Conservation (phyloP, 768 basidiomycete genomes). For the Coprinellus aureogranulatus region DNA sequence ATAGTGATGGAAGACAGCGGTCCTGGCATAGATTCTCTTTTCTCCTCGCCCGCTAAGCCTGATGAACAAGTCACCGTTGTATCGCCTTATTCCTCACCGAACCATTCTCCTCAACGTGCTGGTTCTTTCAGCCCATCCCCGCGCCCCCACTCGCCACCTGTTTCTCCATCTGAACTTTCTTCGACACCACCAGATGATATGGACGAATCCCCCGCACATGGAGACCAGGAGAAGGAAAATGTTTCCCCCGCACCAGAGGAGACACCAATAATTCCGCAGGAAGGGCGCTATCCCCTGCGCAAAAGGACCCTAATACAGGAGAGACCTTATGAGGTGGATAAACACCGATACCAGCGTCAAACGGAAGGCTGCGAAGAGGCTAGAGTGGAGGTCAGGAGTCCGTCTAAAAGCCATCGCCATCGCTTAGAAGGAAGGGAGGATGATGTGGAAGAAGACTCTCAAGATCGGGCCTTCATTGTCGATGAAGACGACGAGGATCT, state of each 20-base stretch:
- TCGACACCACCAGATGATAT: no score
- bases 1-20: background rate
- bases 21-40: background rate
- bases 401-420: background rate
- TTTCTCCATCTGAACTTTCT: no score
- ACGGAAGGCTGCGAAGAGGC: background rate
- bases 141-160: no score
- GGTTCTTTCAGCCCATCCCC: background rate
- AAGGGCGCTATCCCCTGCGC: background rate
- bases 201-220: no score
- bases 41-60: background rate
- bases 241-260: background rate
- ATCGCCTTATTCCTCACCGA: background rate
- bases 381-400: background rate
- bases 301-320: background rate
- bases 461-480: background rate
- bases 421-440: background rate
- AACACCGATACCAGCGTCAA: background rate
- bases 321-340: background rate
- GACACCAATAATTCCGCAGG: background rate
- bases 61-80: background rate
- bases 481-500: background rate
- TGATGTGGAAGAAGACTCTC: constrained; percentile 1
- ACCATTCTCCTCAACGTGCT: background rate
- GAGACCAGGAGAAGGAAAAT: background rate